Evolutionary conservation across 75 land plant genomes (phyloP).

Genomic region (Picea sitchensis): DNA sequence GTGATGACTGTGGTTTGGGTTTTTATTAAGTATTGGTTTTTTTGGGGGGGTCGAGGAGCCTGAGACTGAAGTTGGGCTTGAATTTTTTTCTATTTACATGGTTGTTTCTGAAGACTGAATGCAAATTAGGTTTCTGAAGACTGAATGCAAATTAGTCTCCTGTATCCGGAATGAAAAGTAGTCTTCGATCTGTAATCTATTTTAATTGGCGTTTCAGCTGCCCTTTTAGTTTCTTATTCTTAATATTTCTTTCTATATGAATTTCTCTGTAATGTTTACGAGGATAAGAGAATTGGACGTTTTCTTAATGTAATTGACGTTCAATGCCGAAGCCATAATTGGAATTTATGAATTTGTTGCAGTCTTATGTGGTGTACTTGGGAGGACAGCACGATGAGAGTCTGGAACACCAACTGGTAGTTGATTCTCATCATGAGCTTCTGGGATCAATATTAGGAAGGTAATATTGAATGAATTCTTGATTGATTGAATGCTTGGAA

Average conservation of each 20-base stretch:
- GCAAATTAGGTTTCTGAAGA: too few relatives aligned
- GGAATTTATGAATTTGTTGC: background rate
- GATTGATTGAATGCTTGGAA: too few relatives aligned
- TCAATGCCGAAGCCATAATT: background rate
- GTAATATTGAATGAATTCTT: background rate
- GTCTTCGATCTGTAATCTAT: too few relatives aligned
- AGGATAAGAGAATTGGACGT: background rate
- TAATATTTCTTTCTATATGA: background rate
- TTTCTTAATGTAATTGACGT: background rate
- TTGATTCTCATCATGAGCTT: slow-evolving; percentile 15
- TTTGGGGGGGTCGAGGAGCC: background rate
- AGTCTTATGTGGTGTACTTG: slow-evolving; percentile 32
- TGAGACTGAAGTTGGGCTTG: too few relatives aligned
- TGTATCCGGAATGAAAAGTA: too few relatives aligned
- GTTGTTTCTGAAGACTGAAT: too few relatives aligned
- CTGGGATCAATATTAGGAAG: slow-evolving; percentile 15
- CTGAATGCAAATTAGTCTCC: too few relatives aligned
- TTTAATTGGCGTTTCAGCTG: too few relatives aligned
- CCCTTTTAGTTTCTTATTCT: too few relatives aligned
- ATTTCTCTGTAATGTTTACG: background rate
- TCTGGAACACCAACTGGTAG: background rate
- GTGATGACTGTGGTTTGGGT: background rate
- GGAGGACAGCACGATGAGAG: slow-evolving; percentile 7
- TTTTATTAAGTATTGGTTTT: background rate
- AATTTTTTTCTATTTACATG: too few relatives aligned